These are phyloP conservation scores for Acacia melanoxylon DNA, from an alignment of 306 rosid species.

Conservation along the genomic window DNA sequence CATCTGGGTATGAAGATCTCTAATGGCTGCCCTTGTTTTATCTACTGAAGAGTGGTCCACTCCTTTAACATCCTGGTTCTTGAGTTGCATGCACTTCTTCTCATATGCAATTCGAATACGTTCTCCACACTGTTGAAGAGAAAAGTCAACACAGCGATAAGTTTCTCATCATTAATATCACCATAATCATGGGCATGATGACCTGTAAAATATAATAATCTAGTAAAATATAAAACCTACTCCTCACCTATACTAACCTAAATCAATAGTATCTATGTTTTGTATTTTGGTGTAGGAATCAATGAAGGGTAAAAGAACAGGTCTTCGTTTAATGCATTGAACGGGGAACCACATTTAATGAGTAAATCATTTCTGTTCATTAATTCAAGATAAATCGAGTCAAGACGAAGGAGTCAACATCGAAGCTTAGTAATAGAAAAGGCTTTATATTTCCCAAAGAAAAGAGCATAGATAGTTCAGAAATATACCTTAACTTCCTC, in stretches of 20 bases:
- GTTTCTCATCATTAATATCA: constrained; percentile 23
- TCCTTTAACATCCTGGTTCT: constrained; percentile 73
- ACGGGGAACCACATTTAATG: background rate
- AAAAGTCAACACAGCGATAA: constrained; percentile 28
- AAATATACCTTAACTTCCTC: constrained; percentile 81
- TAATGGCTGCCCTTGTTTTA: constrained; percentile 72
- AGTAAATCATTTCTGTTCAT: background rate
- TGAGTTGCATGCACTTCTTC: constrained; percentile 73
- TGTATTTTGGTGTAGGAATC: background rate
- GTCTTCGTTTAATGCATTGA: background rate
- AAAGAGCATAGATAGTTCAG: background rate
- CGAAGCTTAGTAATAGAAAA: constrained; percentile 4
- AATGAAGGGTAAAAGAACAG: background rate
- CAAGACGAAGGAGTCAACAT: background rate
- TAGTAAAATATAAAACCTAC: background rate
- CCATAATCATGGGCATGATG: constrained; percentile 26
- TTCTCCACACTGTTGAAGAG: constrained; percentile 81
- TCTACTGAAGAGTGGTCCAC: constrained; percentile 67
- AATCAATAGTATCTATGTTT: background rate
- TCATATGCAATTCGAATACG: constrained; percentile 78
- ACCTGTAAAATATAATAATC: constrained; percentile 18
- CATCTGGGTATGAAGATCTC: constrained; percentile 86
- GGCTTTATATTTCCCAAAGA: background rate
- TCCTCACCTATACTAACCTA: background rate
- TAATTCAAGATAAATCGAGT: background rate